Evolutionary conservation across 805 yeast genomes (phyloP), one percentile per base, ranked within the genome.

Genomic region (Candida gorgasii): DNA sequence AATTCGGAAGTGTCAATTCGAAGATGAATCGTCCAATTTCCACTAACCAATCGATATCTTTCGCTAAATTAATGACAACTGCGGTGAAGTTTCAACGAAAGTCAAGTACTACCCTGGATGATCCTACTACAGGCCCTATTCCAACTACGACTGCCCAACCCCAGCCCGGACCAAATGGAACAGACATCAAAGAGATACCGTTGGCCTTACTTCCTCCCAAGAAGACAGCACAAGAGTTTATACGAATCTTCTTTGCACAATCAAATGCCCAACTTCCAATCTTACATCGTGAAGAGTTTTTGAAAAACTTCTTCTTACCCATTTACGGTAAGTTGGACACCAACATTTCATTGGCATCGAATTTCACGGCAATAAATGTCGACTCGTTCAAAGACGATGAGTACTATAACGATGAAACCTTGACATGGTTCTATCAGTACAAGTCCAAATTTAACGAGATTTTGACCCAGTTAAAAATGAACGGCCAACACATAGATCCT

Each of bases 211-310:
- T 90, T 16, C 93, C 95, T 1, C 75, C 86, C 1, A 87, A 86
- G 52, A 66, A 71, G 16, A 75, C 80, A 23, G 96, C 97, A 0
- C 80, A 84, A 53, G 69, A 72, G 39, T 73, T 86, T 33, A 55
- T 89, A 7, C 73, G 79, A 27, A 69, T 78, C 2, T 89, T 76
- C 58, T 90, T 90, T 56, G 79, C 85, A 15, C 89, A 85, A 53
- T 78, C 90, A 12, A 89, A 90, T 57, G 72, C 95, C 2, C 96
- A 89, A 59, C 61, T 87, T 19, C 97, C 97, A 0, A 73, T 90
- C 3, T 63, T 89, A 36, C 96, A 90, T 58, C 73, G 96, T 22
- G 95, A 88, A 53, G 78, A 76, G 50, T 89, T 89, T 54, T 61
- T 90, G 32, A 67, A 67, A 36, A 67, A 70, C 19, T 81, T 80